Conservation (phyloP, 192 early-diverging fungal genomes). For the Phycomyces nitens region DNA sequence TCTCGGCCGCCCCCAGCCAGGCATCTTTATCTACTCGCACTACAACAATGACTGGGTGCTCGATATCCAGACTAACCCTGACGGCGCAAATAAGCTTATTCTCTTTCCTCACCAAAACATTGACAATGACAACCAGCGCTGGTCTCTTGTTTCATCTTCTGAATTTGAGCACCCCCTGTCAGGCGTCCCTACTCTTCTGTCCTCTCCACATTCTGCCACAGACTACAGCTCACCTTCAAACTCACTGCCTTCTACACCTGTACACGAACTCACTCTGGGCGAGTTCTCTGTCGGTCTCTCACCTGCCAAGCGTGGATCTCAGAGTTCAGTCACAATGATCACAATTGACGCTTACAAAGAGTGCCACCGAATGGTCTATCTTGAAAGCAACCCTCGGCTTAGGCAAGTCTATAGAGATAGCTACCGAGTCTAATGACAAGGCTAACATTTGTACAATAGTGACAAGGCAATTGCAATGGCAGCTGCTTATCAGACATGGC, state of each 20-base stretch:
- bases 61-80: constrained; percentile 14
- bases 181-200: neutral
- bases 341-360: constrained; percentile 31
- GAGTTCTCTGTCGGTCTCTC: constrained; percentile 11
- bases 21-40: constrained; percentile 24
- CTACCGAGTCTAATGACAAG: too few species aligned
- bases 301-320: constrained; percentile 28
- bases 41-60: constrained; percentile 35
- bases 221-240: neutral
- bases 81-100: constrained; percentile 18
- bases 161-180: constrained; percentile 10
- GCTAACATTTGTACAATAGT: constrained; percentile 17
- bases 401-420: too few species aligned
- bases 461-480: constrained; percentile 37
- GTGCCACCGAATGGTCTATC: constrained; percentile 23
- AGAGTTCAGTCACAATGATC: constrained; percentile 11
- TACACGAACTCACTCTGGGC: neutral
- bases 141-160: constrained; percentile 19
- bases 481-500: constrained; percentile 31
- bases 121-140: constrained; percentile 32
- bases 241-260: constrained; percentile 1
- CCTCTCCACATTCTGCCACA: constrained; percentile 4
- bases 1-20: constrained; percentile 15
- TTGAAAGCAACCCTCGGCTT: constrained; percentile 13
- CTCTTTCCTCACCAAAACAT: constrained; percentile 18